phyloP scores from a whole-genome alignment of 1,284 basidiomycete genomes.

The Ceratobasidium sp. region DNA sequence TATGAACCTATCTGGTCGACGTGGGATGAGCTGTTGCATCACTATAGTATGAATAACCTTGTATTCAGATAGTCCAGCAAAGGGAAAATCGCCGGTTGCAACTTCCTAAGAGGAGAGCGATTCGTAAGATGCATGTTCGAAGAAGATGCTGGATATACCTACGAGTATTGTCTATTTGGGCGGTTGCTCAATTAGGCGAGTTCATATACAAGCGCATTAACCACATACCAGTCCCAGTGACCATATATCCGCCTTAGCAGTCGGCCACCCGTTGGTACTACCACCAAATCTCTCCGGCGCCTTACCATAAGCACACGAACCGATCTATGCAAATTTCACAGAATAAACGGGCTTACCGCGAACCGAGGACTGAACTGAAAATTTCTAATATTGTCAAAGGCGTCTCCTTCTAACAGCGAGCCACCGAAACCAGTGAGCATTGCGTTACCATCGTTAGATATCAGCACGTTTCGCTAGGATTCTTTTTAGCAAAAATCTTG shows the following conservation, averaged over 20 bases:
- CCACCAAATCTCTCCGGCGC: constrained; percentile 23
- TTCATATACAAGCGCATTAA: neutral
- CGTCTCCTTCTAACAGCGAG: constrained; percentile 8
- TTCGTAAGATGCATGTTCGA: no score
- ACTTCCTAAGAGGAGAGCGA: neutral
- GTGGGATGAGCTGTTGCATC: neutral
- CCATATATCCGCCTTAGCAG: constrained; percentile 21
- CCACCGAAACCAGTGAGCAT: constrained; percentile 23
- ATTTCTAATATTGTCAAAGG: neutral
- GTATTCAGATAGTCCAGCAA: constrained; percentile 2
- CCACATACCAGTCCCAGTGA: constrained; percentile 23
- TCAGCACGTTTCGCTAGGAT: constrained; percentile 21
- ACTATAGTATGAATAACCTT: neutral
- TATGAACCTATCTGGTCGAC: constrained; percentile 9
- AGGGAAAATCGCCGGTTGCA: constrained; percentile 3
- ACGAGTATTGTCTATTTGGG: constrained; percentile 11
- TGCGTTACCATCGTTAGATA: neutral
- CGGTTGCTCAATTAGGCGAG: neutral
- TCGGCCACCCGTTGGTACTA: neutral
- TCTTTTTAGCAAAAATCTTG: neutral
- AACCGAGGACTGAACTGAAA: constrained; percentile 21
- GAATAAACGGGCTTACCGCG: constrained; percentile 10
- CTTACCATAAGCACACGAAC: neutral
- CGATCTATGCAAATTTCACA: no score
- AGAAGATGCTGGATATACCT: neutral